Conservation (phyloP, 352 stramenopile genomes). For the Elongisporangium undulatum region DNA sequence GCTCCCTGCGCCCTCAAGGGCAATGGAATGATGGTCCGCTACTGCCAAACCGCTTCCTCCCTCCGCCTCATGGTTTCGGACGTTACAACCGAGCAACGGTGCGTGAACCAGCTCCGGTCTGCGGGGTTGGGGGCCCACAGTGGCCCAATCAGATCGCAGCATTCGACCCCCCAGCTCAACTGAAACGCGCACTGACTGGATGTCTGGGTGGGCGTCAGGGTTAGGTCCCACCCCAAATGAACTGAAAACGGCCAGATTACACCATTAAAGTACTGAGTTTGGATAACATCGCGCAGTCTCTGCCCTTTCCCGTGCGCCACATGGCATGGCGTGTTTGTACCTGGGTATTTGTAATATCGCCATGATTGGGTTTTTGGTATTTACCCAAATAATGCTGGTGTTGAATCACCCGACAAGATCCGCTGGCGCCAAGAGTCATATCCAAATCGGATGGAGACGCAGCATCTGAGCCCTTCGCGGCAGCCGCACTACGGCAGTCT, state of each 20-base stretch:
- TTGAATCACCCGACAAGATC: neutral
- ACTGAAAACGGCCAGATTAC: neutral
- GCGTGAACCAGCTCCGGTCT: neutral
- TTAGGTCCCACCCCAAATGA: neutral
- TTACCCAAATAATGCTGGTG: neutral
- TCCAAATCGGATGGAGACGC: neutral
- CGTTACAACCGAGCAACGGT: neutral
- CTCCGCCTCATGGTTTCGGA: neutral
- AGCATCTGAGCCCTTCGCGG: neutral
- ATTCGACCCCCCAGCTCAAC: neutral
- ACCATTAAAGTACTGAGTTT: neutral
- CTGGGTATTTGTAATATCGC: neutral
- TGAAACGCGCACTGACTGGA: neutral
- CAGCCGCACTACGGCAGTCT: neutral
- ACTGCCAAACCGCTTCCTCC: neutral
- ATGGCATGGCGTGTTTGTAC: neutral
- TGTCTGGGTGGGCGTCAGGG: neutral
- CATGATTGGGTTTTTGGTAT: neutral
- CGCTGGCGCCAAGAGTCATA: neutral
- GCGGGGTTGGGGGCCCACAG: neutral
- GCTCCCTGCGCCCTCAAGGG: neutral
- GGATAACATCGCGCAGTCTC: neutral
- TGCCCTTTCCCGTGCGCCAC: neutral
- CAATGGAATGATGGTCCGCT: neutral
- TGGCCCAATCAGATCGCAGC: neutral